Base-by-base conservation (phyloP, 1,284 basidiomycete genomes). In the Hemileia vastatrix region DNA sequence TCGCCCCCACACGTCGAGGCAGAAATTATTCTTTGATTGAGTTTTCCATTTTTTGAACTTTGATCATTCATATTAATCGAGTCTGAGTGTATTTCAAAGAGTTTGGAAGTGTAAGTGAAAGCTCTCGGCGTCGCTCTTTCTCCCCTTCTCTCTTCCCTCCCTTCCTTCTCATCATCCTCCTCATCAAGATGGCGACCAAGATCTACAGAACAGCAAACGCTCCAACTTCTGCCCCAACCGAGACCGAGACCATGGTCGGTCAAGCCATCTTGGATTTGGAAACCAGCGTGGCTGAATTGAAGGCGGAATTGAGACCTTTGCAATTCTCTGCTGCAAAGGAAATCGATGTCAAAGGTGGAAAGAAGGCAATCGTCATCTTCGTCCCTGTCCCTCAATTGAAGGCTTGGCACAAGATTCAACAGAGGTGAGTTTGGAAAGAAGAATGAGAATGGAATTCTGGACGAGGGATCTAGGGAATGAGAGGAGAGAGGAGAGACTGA, bases 341-440 rank as follows among this genome's bases (percentile, higher is more conserved):
- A 81, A 87, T 98, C 74, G 95, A 98, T 78, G 93, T 97, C 74
- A 91, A 93, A 77, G 94, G 94, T 71, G 92, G 91, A 76, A 97
- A 96, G 84, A 98, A 97, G 83, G 94, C 94, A 61, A 93, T 98
- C 73, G 91, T 98, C 70, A 82, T 98, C 79, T 98, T 98, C 76
- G 93, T 98, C 64, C 94, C 94, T 68, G 87, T 96, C 65, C 91
- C 94, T 72, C 90, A 94, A 80, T 79, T 94, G 79, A 97, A 96
- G 83, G 94, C 93, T 50, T 98, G 93, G 87, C 90, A 88, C 83
- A 98, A 95, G 82, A 83, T 98, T 73, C 95, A 98, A 82, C 86
- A 86, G 78, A 87, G 94, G 93, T 95, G 77, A 74, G 87, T 80
- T 58, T 66, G 54, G n/a, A n/a, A n/a, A n/a, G 27, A 27, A 27